Evolutionary conservation across 106 monocot species (phyloP), one percentile per base, ranked within the genome.

Genomic region (Phalaenopsis equestris): DNA sequence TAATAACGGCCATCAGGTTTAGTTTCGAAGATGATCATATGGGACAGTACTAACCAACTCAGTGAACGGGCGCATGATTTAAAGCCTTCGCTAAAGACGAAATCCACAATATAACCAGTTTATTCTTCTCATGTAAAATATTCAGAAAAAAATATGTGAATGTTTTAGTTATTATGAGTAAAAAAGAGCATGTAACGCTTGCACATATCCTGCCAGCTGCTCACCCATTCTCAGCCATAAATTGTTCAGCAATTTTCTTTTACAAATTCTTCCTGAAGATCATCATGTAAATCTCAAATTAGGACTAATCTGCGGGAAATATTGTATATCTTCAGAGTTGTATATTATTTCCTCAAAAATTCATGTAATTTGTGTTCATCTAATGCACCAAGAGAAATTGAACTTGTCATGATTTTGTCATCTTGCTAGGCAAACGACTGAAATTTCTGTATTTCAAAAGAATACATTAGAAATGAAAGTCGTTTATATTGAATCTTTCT

Each of bases 1-100:
- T 30, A 4, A 73, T 48, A 9, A 58, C 56, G 30, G 55, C 24
- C 45, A 79, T 55, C 78, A 83, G 41, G 79, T 83, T 36, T 83
- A 83, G 58, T 65, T 47, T 64, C 42, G 49, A 80, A 15, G 70
- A 38, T 70, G 70, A 70, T 37, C 3, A 70, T n/a, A 39, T 70
- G 70, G 38, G 2, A 39, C 11, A 30, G 39, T 38, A 70, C 70
- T 37, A 38, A 14, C 39, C 14, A 70, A 38, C 8, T 39, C 38
- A 1, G 12, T 70, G 61, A 23, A 61, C 21, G 1, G 2, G 61
- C 18, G 21, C 5, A 61, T n/a, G 61, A 61, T 18, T 61, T 61
- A 21, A 52, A 52, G 52, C 52, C 52, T 52, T 61, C 6, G 21
- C 1, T 4, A 61, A 61, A 4, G 4, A 2, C 21, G 61, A 21